Evolutionary conservation across 345 rosid genomes (phyloP).

Genomic region (Pistacia atlantica): DNA sequence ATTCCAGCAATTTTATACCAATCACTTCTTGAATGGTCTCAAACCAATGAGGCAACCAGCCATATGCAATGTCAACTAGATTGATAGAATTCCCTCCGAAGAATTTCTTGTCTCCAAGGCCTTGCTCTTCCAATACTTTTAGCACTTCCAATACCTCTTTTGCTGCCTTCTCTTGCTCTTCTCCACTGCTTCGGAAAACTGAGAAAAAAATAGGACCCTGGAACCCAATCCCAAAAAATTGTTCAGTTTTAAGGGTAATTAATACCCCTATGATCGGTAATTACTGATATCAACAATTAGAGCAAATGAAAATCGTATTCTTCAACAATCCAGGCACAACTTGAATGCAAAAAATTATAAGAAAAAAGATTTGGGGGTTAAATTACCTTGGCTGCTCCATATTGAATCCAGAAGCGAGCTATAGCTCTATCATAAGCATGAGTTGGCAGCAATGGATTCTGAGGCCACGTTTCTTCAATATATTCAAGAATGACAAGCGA

Average conservation of each 20-base stretch:
- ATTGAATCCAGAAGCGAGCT: slow-evolving; percentile 23
- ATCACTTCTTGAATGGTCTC: slow-evolving; percentile 12
- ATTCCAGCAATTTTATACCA: slow-evolving; percentile 14
- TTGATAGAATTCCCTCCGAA: slow-evolving; percentile 21
- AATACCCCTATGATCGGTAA: too few relatives aligned
- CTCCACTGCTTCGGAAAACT: background rate
- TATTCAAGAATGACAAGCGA: slow-evolving; percentile 22
- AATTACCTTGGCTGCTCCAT: slow-evolving; percentile 11
- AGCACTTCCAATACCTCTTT: slow-evolving; percentile 10
- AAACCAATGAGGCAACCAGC: slow-evolving; percentile 14
- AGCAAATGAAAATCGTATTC: too few relatives aligned
- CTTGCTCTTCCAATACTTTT: slow-evolving; percentile 22
- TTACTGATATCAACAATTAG: too few relatives aligned
- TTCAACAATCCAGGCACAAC: too few relatives aligned
- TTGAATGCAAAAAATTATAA: too few relatives aligned
- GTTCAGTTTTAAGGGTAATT: too few relatives aligned
- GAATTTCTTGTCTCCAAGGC: slow-evolving; percentile 27
- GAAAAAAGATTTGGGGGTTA: too few relatives aligned
- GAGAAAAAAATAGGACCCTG: background rate
- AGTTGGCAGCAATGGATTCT: slow-evolving; percentile 16
- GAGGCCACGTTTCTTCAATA: slow-evolving; percentile 7
- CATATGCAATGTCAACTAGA: slow-evolving; percentile 22
- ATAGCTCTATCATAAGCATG: slow-evolving; percentile 17
- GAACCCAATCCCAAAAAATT: background rate
- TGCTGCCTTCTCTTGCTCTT: slow-evolving; percentile 15